phyloP scores from a whole-genome alignment of 2,329 filamentous ascomycete genomes.

The Bipolaris victoriae region DNA sequence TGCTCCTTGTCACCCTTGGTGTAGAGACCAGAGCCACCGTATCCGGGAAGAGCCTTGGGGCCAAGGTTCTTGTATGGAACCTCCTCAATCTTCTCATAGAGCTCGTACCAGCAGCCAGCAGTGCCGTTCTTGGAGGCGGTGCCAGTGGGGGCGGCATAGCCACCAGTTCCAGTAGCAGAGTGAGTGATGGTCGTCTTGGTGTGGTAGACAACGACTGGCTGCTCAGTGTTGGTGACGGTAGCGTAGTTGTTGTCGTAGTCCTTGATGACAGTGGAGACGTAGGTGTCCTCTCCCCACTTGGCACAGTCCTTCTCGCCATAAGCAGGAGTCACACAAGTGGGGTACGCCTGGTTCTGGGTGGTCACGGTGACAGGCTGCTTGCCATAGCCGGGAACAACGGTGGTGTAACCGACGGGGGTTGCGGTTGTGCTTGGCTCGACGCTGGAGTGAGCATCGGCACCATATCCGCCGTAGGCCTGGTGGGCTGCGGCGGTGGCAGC shows the following conservation, averaged over 20 bases:
- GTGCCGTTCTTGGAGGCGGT: slow-evolving; percentile 23
- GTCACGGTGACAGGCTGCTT: slow-evolving; percentile 41
- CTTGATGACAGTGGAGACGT: slow-evolving; percentile 36
- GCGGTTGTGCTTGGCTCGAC: slow-evolving; percentile 21
- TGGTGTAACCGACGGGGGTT: slow-evolving; percentile 34
- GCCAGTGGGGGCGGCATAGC: slow-evolving; percentile 19
- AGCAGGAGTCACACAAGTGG: slow-evolving; percentile 34
- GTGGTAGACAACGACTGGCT: slow-evolving; percentile 38
- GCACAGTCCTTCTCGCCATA: slow-evolving; percentile 25
- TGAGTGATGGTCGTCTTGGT: slow-evolving; percentile 37
- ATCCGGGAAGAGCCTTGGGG: slow-evolving; percentile 35
- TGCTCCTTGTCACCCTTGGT: slow-evolving; percentile 31
- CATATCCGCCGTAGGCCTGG: slow-evolving; percentile 26
- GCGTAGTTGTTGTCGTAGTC: slow-evolving; percentile 34
- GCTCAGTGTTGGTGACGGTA: slow-evolving; percentile 36
- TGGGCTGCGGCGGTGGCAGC: slow-evolving; percentile 33
- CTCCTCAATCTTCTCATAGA: slow-evolving; percentile 39
- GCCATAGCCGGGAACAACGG: slow-evolving; percentile 35
- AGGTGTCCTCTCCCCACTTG: slow-evolving; percentile 32
- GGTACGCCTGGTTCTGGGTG: slow-evolving; percentile 39
- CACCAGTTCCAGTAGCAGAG: slow-evolving; percentile 21
- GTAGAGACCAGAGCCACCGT: slow-evolving; percentile 39
- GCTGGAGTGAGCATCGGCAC: slow-evolving; percentile 15
- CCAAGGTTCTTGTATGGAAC: slow-evolving; percentile 39
- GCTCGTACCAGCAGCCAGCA: slow-evolving; percentile 35